A percentile compares a stretch with the other conserved stretches of the same genome.
These are phyloP conservation scores for Chlorociboria aeruginascens DNA, from an alignment of 495 filamentous ascomycete genomes.

Conservation along the genomic window DNA sequence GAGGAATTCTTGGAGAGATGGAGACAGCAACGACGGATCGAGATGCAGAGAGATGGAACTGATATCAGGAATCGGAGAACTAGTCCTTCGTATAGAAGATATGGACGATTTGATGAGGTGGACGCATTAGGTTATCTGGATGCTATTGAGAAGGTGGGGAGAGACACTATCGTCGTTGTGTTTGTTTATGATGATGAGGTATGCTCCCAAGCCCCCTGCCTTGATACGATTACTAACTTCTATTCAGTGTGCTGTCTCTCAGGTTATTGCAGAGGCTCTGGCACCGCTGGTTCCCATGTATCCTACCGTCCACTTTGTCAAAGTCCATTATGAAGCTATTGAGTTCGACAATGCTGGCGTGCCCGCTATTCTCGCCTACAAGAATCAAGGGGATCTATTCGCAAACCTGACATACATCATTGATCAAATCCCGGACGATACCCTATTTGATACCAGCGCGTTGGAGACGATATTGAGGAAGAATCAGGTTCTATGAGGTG, in stretches of 20 bases:
- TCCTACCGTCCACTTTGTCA: constrained; percentile 69
- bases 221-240: neutral
- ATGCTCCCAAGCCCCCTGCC: constrained; percentile 21
- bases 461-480: constrained; percentile 35
- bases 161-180: constrained; percentile 83
- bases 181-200: constrained; percentile 89
- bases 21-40: constrained; percentile 64
- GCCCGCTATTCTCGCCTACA: constrained; percentile 82
- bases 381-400: constrained; percentile 74
- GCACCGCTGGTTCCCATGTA: constrained; percentile 57
- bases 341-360: constrained; percentile 89
- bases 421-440: constrained; percentile 65
- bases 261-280: constrained; percentile 66
- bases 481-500: constrained; percentile 29
- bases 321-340: constrained; percentile 82
- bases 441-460: constrained; percentile 37
- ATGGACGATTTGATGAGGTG: constrained; percentile 67
- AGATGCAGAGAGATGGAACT: constrained; percentile 42
- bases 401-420: constrained; percentile 79
- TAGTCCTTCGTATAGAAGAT: constrained; percentile 61
- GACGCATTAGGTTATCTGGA: constrained; percentile 89
- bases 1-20: constrained; percentile 75
- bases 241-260: constrained; percentile 57
- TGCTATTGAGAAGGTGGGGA: constrained; percentile 77
- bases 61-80: constrained; percentile 42